Evolutionary conservation across 805 yeast genomes (phyloP), one percentile per base, ranked within the genome.

Genomic region (Pichia pseudocactophila): DNA sequence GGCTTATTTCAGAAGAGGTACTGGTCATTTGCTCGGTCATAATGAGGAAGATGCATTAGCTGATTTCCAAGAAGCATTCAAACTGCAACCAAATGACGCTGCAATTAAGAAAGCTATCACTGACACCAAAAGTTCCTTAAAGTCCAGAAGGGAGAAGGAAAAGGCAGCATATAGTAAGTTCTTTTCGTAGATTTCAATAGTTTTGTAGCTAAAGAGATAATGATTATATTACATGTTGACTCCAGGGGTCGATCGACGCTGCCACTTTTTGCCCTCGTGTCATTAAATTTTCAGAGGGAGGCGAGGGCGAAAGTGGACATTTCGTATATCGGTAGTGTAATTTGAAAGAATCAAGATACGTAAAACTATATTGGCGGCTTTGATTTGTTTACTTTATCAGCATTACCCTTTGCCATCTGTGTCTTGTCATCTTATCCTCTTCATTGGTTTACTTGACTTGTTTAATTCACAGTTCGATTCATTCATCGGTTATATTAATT

Each of bases 1-100:
- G 67, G 97, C 96, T 0, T 65, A 76, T 35, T 89, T 80, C 68
- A 80, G 97, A 60, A 79, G 90, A 61, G 96, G 94, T 30, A 66
- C 73, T 56, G 96, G 92, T 1, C 72, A 78, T 54, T 62, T 76
- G 46, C 62, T 73, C 8, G 65, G 70, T 18, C 81, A 81, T 55
- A 80, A 84, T 55, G 80, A 78, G 41, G 90, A 81, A 26, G 73
- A 68, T 44, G 95, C 96, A 0, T 65, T 81, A 39, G 63, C 59
- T 11, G 82, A 80, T 47, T 71, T 88, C 44, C 74, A 78, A 50
- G 66, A 69, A 46, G 96, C 97, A 0, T 62, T 76, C 20, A 63
- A 68, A 43, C 61, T 73, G 32, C 74, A 80, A 28, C 94, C 92
- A 28, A 65, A 67, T 18, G 97, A 89, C 55, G 75, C 74, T 2